A percentile compares a stretch with the other conserved stretches of the same genome.
phyloP scores from a whole-genome alignment of 495 filamentous ascomycete species.

The Neurospora sp. region DNA sequence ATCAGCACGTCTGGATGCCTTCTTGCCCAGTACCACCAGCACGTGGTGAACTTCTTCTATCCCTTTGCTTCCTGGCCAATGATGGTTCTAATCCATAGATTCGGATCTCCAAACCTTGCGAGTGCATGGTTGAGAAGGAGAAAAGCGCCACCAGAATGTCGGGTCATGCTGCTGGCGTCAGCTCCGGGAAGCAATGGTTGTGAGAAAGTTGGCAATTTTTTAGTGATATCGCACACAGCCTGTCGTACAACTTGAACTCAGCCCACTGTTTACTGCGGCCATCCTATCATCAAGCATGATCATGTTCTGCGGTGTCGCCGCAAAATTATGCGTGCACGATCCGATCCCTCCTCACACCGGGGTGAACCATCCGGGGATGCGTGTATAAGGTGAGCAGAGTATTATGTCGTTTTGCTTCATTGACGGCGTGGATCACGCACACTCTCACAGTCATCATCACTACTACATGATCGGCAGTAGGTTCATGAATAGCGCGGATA shows the following conservation, averaged over 20 bases:
- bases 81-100: neutral
- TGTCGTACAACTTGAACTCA: neutral
- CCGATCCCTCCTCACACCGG: neutral
- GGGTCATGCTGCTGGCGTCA: neutral
- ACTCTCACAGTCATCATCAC: neutral
- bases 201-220: neutral
- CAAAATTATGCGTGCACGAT: neutral
- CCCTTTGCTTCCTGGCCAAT: neutral
- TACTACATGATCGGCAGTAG: neutral
- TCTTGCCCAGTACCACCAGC: neutral
- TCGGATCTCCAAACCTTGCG: neutral
- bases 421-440: neutral
- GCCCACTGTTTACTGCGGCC: neutral
- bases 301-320: neutral
- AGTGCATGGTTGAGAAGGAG: neutral
- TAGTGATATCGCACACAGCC: neutral
- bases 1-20: neutral
- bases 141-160: neutral
- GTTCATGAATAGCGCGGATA: neutral
- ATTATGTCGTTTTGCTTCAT: neutral
- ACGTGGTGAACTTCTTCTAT: neutral
- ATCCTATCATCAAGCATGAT: neutral
- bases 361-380: neutral
- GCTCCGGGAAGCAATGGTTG: neutral
- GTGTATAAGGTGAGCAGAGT: neutral